These are phyloP conservation scores for Hirsutella minnesotensis DNA, from an alignment of 2,329 filamentous ascomycete species.

Conservation along the genomic window DNA sequence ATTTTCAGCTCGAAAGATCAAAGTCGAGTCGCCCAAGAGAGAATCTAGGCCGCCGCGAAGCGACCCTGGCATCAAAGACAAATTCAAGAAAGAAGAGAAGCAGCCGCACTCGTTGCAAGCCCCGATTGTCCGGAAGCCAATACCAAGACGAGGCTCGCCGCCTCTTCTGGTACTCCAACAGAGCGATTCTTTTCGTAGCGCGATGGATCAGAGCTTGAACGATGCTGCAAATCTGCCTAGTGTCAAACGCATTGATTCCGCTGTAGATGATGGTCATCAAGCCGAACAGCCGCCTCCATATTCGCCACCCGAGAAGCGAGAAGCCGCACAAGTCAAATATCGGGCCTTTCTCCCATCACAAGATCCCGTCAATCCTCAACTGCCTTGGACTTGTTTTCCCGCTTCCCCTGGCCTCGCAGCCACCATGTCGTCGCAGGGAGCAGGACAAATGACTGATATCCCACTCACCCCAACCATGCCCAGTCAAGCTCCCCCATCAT, in stretches of 20 bases:
- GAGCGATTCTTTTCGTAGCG: not conserved
- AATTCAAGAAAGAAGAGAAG: conserved; percentile 7
- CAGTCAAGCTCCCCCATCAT: conserved; percentile 8
- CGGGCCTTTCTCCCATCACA: conserved; percentile 46
- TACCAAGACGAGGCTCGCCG: conserved; percentile 21
- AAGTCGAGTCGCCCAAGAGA: conserved; percentile 17
- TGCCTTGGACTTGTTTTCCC: conserved; percentile 47
- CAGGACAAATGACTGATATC: conserved; percentile 48
- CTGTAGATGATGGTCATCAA: conserved; percentile 23
- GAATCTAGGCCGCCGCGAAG: conserved; percentile 27
- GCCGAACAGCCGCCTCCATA: conserved; percentile 43
- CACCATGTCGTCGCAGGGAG: conserved; percentile 51
- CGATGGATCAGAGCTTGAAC: not conserved
- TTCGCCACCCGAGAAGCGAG: conserved; percentile 31
- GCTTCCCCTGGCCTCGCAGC: conserved; percentile 50
- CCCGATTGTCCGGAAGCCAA: conserved; percentile 24
- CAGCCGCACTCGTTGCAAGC: conserved; percentile 12
- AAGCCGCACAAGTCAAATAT: conserved; percentile 32
- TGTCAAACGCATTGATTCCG: conserved; percentile 25
- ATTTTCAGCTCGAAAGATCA: conserved; percentile 26
- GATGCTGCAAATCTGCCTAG: conserved; percentile 6
- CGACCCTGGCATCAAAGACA: conserved; percentile 6
- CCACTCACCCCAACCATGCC: conserved; percentile 33
- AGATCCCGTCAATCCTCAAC: conserved; percentile 32
- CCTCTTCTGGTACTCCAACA: conserved; percentile 10